These are phyloP conservation scores for Vigna nakashimae DNA, from an alignment of 306 rosid genomes.

Conservation along the genomic window DNA sequence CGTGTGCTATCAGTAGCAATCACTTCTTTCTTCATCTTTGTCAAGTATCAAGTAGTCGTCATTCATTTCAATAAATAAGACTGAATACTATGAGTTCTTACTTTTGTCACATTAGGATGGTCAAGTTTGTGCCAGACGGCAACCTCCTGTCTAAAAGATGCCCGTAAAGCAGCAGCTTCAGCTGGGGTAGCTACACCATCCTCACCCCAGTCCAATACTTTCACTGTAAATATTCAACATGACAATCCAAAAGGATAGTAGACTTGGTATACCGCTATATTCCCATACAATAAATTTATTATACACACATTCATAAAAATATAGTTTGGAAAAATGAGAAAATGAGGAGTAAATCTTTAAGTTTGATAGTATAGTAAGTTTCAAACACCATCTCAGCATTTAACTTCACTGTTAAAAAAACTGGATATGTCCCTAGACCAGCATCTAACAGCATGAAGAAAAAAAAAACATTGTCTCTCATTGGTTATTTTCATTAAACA, in stretches of 20 bases:
- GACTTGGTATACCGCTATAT: background rate
- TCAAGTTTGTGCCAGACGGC: slow-evolving; percentile 99
- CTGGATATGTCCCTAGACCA: background rate
- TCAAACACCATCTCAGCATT: background rate
- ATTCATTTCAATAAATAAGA: slow-evolving; percentile 35
- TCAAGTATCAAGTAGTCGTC: slow-evolving; percentile 23
- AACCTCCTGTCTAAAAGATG: slow-evolving; percentile 96
- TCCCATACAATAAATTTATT: slow-evolving; percentile 21
- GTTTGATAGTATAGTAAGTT: background rate
- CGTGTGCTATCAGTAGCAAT: background rate
- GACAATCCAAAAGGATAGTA: slow-evolving; percentile 32
- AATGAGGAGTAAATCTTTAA: background rate
- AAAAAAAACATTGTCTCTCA: background rate
- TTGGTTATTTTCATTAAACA: slow-evolving; percentile 6
- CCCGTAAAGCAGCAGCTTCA: slow-evolving; percentile 80
- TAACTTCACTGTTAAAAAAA: slow-evolving; percentile 1
- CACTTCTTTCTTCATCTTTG: slow-evolving; percentile 11
- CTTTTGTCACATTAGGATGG: slow-evolving; percentile 93
- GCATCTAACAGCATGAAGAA: background rate
- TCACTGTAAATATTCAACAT: slow-evolving; percentile 67
- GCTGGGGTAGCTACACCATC: slow-evolving; percentile 75
- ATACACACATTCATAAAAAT: background rate
- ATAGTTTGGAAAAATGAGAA: background rate
- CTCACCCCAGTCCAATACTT: slow-evolving; percentile 99
- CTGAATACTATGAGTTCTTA: slow-evolving; percentile 46